Evolutionary conservation across 2,329 filamentous ascomycete species (phyloP).

Genomic region (Fusarium liriodendri): DNA sequence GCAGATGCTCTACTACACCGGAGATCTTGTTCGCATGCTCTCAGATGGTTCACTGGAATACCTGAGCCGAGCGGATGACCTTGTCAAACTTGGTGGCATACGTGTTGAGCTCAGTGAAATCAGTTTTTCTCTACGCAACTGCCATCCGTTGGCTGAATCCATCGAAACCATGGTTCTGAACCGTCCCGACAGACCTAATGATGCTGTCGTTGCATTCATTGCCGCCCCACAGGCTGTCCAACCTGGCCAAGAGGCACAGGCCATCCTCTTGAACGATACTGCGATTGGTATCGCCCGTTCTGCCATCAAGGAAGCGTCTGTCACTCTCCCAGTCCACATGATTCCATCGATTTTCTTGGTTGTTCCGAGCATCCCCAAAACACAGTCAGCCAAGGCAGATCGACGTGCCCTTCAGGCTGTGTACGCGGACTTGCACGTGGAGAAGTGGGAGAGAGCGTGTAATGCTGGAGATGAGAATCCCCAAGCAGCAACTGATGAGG

Average conservation of each 20-base stretch:
- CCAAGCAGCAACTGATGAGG: background rate
- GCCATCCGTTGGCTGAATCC: slow-evolving; percentile 2
- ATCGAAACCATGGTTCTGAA: slow-evolving; percentile 12
- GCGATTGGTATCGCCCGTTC: slow-evolving; percentile 3
- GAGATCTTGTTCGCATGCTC: slow-evolving; percentile 46
- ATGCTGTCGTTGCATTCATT: slow-evolving; percentile 4
- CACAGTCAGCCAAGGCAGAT: slow-evolving; percentile 11
- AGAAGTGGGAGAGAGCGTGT: slow-evolving; percentile 3
- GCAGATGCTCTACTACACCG: slow-evolving; percentile 47
- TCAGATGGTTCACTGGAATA: slow-evolving; percentile 38
- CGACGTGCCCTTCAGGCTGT: slow-evolving; percentile 4
- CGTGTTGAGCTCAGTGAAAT: slow-evolving; percentile 44
- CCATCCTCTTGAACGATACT: background rate
- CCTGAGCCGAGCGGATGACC: slow-evolving; percentile 35
- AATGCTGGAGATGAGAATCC: background rate
- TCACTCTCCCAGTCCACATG: background rate
- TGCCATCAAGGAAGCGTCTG: slow-evolving; percentile 1
- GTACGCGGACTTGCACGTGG: background rate
- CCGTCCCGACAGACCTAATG: background rate
- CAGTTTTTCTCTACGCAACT: slow-evolving; percentile 28
- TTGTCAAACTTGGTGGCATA: slow-evolving; percentile 41
- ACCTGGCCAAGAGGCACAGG: background rate
- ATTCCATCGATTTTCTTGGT: slow-evolving; percentile 1
- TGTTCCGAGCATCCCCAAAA: slow-evolving; percentile 6
- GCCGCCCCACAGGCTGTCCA: background rate